These are phyloP conservation scores for Nitzschia palea DNA, from an alignment of 108 stramenopile genomes.

Conservation along the genomic window DNA sequence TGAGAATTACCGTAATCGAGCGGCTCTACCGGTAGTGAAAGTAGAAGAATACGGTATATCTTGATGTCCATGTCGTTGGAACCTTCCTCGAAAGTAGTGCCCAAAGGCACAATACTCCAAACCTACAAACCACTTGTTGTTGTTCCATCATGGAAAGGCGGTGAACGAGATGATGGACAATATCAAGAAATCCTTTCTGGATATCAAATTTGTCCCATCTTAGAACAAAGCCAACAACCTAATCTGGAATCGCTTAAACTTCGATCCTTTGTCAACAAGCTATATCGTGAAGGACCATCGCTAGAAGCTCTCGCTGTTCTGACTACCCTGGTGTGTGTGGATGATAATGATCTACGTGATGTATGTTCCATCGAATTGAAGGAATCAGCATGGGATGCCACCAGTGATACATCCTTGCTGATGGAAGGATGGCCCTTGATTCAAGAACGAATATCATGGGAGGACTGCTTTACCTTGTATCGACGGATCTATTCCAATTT, in stretches of 20 bases:
- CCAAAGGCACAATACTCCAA: conserved; percentile 2
- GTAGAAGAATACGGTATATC: no score
- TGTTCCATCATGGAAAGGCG: conserved; percentile 7
- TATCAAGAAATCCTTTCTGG: neutral
- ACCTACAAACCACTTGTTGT: neutral
- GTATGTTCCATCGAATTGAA: neutral
- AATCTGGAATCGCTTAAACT: neutral
- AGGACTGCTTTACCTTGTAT: conserved; percentile 10
- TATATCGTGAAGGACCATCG: conserved; percentile 5
- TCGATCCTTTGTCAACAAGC: neutral
- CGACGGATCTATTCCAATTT: conserved; percentile 11
- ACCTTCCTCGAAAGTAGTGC: no score
- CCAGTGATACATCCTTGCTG: conserved; percentile 9
- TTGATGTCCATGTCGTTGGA: no score
- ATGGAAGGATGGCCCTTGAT: conserved; percentile 39
- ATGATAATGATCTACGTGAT: neutral
- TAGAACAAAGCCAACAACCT: neutral
- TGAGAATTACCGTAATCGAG: no score
- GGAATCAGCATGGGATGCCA: no score
- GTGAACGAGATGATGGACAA: neutral
- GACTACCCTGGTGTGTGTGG: neutral
- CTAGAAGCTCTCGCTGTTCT: conserved; percentile 6
- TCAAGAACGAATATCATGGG: conserved; percentile 21
- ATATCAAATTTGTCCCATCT: neutral
- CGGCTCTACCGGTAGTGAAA: no score